phyloP scores from a whole-genome alignment of 306 rosid species.

The Calophaca sinica region DNA sequence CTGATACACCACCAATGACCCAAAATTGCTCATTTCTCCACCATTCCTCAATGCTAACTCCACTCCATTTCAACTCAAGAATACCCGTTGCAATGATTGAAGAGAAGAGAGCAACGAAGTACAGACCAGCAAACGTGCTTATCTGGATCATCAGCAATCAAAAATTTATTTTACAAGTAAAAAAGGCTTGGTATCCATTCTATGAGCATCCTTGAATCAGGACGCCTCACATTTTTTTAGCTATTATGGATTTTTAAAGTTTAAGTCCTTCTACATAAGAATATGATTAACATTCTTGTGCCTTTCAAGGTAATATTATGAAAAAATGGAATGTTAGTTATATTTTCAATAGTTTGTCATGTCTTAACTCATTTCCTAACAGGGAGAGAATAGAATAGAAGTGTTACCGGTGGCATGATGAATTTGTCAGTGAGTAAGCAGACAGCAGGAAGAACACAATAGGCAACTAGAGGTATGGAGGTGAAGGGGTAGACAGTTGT shows the following conservation, averaged over 20 bases:
- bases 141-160: conserved; percentile 65
- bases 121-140: conserved; percentile 89
- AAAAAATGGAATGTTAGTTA: conserved; percentile 18
- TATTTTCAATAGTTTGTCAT: conserved; percentile 24
- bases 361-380: conserved; percentile 21
- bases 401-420: conserved; percentile 93
- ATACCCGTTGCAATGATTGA: conserved; percentile 90
- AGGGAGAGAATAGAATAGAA: not conserved
- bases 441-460: conserved; percentile 87
- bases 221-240: conserved; percentile 4
- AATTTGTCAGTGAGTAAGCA: conserved; percentile 98
- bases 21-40: conserved; percentile 99
- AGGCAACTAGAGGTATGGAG: conserved; percentile 89
- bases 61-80: conserved; percentile 98
- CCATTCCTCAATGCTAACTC: conserved; percentile 98
- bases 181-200: conserved; percentile 33
- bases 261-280: conserved; percentile 16
- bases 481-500: conserved; percentile 98
- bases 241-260: not conserved
- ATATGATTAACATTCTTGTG: conserved; percentile 32
- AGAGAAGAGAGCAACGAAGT: conserved; percentile 79
- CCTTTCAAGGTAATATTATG: conserved; percentile 34
- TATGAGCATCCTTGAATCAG: conserved; percentile 21
- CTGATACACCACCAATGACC: conserved; percentile 98
- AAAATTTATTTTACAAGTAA: conserved; percentile 32